A percentile compares a stretch with the other conserved stretches of the same genome.
Evolutionary conservation across 257 asterid genomes (phyloP).

Genomic region (Hygrophila difformis): DNA sequence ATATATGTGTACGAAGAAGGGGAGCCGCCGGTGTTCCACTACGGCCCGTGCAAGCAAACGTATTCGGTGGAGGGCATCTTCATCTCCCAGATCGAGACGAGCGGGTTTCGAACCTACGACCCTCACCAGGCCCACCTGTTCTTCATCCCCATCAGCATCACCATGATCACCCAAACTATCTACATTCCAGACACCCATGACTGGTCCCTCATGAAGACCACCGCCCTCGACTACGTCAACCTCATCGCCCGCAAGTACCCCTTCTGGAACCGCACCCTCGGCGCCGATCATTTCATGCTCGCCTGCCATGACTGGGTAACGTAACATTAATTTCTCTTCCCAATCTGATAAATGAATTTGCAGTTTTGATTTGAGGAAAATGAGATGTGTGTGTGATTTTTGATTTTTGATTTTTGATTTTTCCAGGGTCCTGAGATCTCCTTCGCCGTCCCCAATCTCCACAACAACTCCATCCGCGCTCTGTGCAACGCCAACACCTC

Average conservation of each 20-base stretch:
- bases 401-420: background rate
- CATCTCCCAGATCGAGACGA: slow-evolving; percentile 42
- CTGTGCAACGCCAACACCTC: slow-evolving; percentile 67
- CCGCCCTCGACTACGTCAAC: slow-evolving; percentile 26
- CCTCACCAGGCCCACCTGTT: slow-evolving; percentile 46
- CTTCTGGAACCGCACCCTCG: slow-evolving; percentile 71
- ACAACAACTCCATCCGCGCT: slow-evolving; percentile 49
- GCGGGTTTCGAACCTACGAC: slow-evolving; percentile 41
- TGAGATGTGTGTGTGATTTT: too few relatives aligned
- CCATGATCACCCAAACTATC: slow-evolving; percentile 40
- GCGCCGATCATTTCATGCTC: slow-evolving; percentile 78
- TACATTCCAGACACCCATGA: slow-evolving; percentile 34
- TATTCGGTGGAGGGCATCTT: slow-evolving; percentile 59
- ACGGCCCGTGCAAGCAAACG: slow-evolving; percentile 56
- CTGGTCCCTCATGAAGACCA: slow-evolving; percentile 40
- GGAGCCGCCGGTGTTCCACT: slow-evolving; percentile 65
- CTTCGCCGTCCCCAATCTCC: slow-evolving; percentile 33
- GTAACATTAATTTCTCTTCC: too few relatives aligned
- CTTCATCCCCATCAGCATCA: slow-evolving; percentile 61
- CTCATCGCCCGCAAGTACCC: slow-evolving; percentile 40
- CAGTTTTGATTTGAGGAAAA: too few relatives aligned
- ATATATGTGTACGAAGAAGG: slow-evolving; percentile 61
- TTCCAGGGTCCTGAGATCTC: slow-evolving; percentile 58
- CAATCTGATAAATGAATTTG: too few relatives aligned
- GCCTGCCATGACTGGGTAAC: slow-evolving; percentile 87